Base-by-base conservation (phyloP, 192 early-diverging fungal species). In the Pecoramyces ruminantium region DNA sequence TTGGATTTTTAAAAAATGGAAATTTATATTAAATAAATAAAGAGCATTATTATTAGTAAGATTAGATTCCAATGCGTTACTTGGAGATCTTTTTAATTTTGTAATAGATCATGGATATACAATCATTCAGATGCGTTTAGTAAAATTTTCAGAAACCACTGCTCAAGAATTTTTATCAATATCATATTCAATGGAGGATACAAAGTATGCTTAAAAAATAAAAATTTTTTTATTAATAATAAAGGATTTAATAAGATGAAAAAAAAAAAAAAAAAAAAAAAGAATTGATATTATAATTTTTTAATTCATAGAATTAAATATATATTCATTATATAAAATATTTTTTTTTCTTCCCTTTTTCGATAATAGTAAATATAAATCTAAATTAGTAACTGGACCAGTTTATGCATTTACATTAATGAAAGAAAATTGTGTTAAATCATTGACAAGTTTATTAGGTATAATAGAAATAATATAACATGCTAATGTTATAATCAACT, bases 21-120 rank as follows among this genome's bases (percentile, higher is more conserved):
- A n/a, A n/a, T n/a, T n/a, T n/a, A n/a, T n/a, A 21, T 51, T 21
- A 21, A 51, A 51, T 14, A 14, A 2, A 14, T 30, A 13, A 79
- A 91, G 89, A 30, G 51, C 87, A 9, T 78, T 90, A 28, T 40
- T 91, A 78, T 29, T 90, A 9, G 85, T 91, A 40, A 86, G 88
- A 38, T 89, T 86, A 16, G 29, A 82, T 29, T 84, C 83, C 6
- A 80, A 85, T 30, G 18, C 42, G 21, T 29, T 81, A n/a, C 77
- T 84, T 13, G 89, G 89, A 13, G 39, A 84, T 21, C 86, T 91
- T 30, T 78, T 91, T 28, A 86, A 89, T 77, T 39, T 29, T 5
- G 80, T 91, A 1, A 51, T 51, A 21, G 42, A 51, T 51, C 42
- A 51, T 51, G 42, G 42, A 2, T 51, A 51, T 51, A 51, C 42